Conservation (phyloP, 176 grass and related monocot genomes). For the Juncus inflexus region DNA sequence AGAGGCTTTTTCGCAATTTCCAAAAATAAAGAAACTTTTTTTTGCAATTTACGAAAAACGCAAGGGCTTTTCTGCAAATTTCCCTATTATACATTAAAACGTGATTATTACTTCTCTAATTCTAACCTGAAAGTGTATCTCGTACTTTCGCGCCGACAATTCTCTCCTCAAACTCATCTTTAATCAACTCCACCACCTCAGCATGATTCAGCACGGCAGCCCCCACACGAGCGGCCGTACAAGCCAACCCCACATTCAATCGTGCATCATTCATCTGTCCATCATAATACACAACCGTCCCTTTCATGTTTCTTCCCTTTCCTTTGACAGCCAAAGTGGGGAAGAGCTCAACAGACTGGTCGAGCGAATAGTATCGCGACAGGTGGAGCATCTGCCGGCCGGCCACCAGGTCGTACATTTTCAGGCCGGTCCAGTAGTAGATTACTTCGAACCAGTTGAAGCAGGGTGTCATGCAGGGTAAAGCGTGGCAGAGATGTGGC, state of each 20-base stretch:
- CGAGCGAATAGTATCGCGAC: conserved; percentile 91
- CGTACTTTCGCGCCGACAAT: conserved; percentile 69
- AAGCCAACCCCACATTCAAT: conserved; percentile 87
- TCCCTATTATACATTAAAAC: too few relatives aligned
- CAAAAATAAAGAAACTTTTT: too few relatives aligned
- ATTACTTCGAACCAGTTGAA: conserved; percentile 96
- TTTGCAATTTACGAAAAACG: too few relatives aligned
- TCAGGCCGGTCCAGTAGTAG: conserved; percentile 91
- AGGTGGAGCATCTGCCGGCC: conserved; percentile 81
- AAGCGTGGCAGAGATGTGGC: conserved; percentile 80
- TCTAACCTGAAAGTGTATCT: conserved; percentile 84
- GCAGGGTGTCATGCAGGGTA: conserved; percentile 97
- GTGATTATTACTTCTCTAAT: conserved; percentile 16
- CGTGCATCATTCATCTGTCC: conserved; percentile 96
- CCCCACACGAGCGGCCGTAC: conserved; percentile 76
- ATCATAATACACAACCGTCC: conserved; percentile 94
- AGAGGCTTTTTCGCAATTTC: too few relatives aligned
- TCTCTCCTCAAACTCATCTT: conserved; percentile 60
- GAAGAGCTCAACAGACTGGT: conserved; percentile 81
- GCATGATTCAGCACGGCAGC: conserved; percentile 89
- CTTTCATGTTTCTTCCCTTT: conserved; percentile 66
- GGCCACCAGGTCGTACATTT: conserved; percentile 89
- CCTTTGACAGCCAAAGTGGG: conserved; percentile 69
- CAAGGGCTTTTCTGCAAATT: too few relatives aligned
- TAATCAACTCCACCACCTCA: conserved; percentile 84